Conservation (phyloP, 768 basidiomycete genomes). For the Exsudoporus frostii region DNA sequence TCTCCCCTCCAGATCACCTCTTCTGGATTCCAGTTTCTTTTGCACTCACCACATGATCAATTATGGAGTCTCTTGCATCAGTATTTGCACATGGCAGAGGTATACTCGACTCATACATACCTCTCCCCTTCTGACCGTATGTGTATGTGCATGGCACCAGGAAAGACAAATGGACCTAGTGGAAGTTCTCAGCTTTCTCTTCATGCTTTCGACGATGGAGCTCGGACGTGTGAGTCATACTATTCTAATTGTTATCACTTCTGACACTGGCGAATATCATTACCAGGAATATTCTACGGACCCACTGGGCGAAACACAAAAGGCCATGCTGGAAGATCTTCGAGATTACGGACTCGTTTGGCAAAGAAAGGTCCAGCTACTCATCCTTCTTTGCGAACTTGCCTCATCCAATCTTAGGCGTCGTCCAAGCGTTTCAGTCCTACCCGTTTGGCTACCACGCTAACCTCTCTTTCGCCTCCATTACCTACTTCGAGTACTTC, state of each 20-base stretch:
- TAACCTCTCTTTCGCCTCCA: slow-evolving; percentile 87
- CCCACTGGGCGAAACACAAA: slow-evolving; percentile 72
- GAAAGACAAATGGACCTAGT: slow-evolving; percentile 90
- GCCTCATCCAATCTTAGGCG: slow-evolving; percentile 40
- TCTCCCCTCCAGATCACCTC: slow-evolving; percentile 81
- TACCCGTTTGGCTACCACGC: slow-evolving; percentile 89
- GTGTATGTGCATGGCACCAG: slow-evolving; percentile 35
- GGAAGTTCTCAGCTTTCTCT: slow-evolving; percentile 88
- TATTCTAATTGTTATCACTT: not conserved
- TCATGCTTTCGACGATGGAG: slow-evolving; percentile 97
- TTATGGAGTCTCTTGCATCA: slow-evolving; percentile 92
- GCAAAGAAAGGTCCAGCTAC: slow-evolving; percentile 62
- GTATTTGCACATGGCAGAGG: slow-evolving; percentile 85
- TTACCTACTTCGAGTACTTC: slow-evolving; percentile 53
- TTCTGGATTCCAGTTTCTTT: slow-evolving; percentile 91
- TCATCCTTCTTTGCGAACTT: slow-evolving; percentile 12
- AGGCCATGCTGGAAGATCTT: slow-evolving; percentile 86
- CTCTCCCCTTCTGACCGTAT: slow-evolving; percentile 14
- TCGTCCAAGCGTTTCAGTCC: slow-evolving; percentile 85
- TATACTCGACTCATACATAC: slow-evolving; percentile 30
- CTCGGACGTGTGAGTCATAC: slow-evolving; percentile 68
- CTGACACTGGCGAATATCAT: not conserved
- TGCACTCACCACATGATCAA: slow-evolving; percentile 92
- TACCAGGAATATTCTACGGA: slow-evolving; percentile 86
- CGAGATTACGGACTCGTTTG: slow-evolving; percentile 94